phyloP scores from a whole-genome alignment of 768 basidiomycete species.

The Mycena epipterygia region DNA sequence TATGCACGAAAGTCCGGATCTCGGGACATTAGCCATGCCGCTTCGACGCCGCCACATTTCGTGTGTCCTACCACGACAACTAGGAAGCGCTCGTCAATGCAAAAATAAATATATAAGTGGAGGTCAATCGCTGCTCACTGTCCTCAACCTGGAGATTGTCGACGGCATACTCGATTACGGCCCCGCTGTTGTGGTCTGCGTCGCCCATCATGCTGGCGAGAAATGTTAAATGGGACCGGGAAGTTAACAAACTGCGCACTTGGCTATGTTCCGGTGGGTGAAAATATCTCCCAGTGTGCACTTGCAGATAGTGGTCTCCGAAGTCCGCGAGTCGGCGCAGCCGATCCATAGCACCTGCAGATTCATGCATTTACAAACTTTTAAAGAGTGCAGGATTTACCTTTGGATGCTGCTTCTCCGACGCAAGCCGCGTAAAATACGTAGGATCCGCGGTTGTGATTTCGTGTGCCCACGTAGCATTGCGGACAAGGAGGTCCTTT shows the following conservation, averaged over 20 bases:
- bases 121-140: neutral
- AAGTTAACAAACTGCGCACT: neutral
- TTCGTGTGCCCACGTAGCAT: neutral
- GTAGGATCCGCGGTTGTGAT: neutral
- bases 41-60: conserved; percentile 16
- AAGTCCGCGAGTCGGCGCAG: conserved; percentile 5
- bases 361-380: neutral
- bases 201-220: neutral
- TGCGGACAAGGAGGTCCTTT: neutral
- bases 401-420: neutral
- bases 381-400: neutral
- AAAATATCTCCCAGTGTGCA: conserved; percentile 12
- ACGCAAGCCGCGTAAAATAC: neutral
- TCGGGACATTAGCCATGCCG: conserved; percentile 9
- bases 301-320: conserved; percentile 5
- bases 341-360: neutral
- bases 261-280: conserved; percentile 11
- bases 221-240: neutral
- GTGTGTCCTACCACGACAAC: conserved; percentile 17
- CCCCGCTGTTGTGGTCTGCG: neutral
- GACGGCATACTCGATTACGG: conserved; percentile 8
- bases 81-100: neutral
- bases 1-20: neutral
- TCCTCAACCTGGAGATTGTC: neutral
- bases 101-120: neutral